A percentile compares a stretch with the other conserved stretches of the same genome.
Evolutionary conservation across 257 asterid genomes (phyloP).

Genomic region (Salvia rosmarinus): DNA sequence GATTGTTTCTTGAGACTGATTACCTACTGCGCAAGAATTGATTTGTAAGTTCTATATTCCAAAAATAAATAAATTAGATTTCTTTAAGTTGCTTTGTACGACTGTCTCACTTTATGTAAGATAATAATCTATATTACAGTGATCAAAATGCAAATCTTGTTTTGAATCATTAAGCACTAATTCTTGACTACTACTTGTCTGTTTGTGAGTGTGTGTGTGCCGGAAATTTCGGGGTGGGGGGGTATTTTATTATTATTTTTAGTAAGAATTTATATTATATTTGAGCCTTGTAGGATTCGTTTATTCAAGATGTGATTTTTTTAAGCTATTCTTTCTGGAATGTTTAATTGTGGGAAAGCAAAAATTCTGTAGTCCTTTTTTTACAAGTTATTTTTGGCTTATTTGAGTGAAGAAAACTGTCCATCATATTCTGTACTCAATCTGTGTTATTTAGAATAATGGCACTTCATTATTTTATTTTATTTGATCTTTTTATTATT

Average conservation of each 20-base stretch:
- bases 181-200: slow-evolving; percentile 10
- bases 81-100: not conserved
- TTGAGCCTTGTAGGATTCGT: not conserved
- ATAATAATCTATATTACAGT: not conserved
- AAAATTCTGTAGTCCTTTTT: not conserved
- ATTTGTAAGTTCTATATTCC: slow-evolving; percentile 23
- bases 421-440: not conserved
- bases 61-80: not conserved
- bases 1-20: slow-evolving; percentile 6
- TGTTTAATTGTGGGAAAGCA: not conserved
- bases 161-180: not conserved
- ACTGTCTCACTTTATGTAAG: not conserved
- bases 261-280: too few species aligned
- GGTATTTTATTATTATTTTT: too few species aligned
- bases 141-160: not conserved
- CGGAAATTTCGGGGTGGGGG: not conserved
- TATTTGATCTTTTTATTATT: too few species aligned
- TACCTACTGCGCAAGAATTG: slow-evolving; percentile 13
- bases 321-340: not conserved
- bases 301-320: too few species aligned
- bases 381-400: not conserved
- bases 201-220: not conserved
- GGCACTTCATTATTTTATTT: slow-evolving; percentile 1
- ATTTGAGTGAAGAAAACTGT: not conserved
- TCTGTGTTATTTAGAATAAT: not conserved